A percentile compares a stretch with the other conserved stretches of the same genome.
Evolutionary conservation across 106 monocot genomes (phyloP).

Genomic region (Dioscorea dumetorum): DNA sequence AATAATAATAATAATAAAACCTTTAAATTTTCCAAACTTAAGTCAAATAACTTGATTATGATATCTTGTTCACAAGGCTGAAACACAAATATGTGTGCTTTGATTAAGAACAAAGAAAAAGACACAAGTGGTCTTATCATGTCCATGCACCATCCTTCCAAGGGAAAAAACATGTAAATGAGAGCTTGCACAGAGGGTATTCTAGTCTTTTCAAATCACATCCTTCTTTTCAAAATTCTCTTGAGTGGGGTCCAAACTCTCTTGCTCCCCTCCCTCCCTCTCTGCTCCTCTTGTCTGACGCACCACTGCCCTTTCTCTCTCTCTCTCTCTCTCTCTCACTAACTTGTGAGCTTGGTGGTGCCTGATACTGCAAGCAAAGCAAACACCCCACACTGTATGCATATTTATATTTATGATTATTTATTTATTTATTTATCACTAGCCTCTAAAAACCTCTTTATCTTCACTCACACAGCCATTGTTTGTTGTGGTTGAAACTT

Average conservation of each 20-base stretch:
- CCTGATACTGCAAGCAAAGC: constrained; percentile 34
- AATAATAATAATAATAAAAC: too few relatives aligned
- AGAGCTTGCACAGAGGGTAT: not conserved
- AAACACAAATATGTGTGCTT: too few relatives aligned
- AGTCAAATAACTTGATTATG: too few relatives aligned
- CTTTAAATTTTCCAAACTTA: too few relatives aligned
- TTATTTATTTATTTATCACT: too few relatives aligned
- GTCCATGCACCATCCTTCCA: not conserved
- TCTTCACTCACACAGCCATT: too few relatives aligned
- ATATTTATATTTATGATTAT: too few relatives aligned
- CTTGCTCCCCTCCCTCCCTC: not conserved
- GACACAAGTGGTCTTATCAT: not conserved
- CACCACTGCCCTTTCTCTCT: not conserved
- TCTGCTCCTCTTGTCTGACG: too few relatives aligned
- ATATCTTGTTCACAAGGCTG: too few relatives aligned
- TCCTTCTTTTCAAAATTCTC: not conserved
- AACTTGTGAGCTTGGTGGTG: constrained; percentile 14
- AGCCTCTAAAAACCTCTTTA: too few relatives aligned
- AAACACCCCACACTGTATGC: constrained; percentile 8
- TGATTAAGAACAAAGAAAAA: too few relatives aligned
- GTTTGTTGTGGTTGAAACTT: too few relatives aligned
- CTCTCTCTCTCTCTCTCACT: not conserved
- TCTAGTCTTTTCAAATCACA: not conserved
- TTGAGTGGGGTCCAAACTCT: not conserved
- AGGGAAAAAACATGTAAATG: not conserved